Conservation (phyloP, 805 yeast species). For the Lipomyces sp. region DNA sequence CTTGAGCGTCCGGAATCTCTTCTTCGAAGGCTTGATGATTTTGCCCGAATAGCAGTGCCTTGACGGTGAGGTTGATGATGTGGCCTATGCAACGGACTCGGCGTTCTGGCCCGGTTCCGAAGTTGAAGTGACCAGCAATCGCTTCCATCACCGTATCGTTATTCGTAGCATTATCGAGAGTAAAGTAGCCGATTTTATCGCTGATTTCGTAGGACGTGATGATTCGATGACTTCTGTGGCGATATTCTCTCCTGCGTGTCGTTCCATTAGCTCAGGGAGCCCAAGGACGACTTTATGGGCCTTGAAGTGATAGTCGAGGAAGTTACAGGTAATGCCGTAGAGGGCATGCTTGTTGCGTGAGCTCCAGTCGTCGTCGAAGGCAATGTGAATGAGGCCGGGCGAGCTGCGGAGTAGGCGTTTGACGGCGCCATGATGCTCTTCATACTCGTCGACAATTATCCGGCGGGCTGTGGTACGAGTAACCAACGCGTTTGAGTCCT, state of each 20-base stretch:
- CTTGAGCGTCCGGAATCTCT: no score
- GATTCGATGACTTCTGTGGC: no score
- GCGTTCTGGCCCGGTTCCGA: no score
- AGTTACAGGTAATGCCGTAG: not conserved
- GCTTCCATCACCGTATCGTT: slow-evolving; percentile 11
- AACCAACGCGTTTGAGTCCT: slow-evolving; percentile 7
- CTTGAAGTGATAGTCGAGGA: no score
- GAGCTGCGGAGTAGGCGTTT: not conserved
- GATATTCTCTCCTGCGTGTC: no score
- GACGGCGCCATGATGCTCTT: slow-evolving; percentile 4
- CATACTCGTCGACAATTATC: slow-evolving; percentile 4
- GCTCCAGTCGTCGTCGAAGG: slow-evolving; percentile 8
- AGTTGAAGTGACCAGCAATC: no score
- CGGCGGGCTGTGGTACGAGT: not conserved
- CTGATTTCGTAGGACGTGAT: not conserved
- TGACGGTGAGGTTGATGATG: no score
- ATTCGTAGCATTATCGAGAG: slow-evolving; percentile 9
- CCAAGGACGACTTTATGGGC: no score
- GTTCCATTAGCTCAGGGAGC: no score
- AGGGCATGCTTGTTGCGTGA: slow-evolving; percentile 5
- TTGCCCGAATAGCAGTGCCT: no score
- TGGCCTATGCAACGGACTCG: no score
- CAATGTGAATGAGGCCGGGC: slow-evolving; percentile 8
- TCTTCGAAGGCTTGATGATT: no score
- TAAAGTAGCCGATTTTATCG: slow-evolving; percentile 4